Percentiles rank a stretch among this genome's conserved stretches.
Evolutionary conservation across 2,329 filamentous ascomycete species (phyloP).

Genomic region (Botrytis deweyae): DNA sequence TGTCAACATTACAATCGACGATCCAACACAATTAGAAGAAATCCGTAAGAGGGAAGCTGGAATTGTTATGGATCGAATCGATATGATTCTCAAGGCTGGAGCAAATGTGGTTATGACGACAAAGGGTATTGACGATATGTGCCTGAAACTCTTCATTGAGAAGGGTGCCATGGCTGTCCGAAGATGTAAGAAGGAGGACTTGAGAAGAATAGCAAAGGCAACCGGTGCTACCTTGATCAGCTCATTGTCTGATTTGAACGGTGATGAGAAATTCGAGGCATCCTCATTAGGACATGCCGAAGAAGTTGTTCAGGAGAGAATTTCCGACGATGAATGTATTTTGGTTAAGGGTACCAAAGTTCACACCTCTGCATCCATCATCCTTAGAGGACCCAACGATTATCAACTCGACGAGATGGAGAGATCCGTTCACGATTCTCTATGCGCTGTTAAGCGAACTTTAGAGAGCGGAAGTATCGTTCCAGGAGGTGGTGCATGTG

Average conservation of each 20-base stretch:
- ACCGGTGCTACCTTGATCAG: constrained; percentile 91
- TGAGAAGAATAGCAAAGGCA: constrained; percentile 91
- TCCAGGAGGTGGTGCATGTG: constrained; percentile 91
- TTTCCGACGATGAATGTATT: constrained; percentile 98
- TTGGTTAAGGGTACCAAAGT: constrained; percentile 93
- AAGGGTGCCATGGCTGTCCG: constrained; percentile 93
- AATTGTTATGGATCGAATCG: constrained; percentile 89
- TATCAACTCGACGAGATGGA: constrained; percentile 99
- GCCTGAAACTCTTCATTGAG: constrained; percentile 92
- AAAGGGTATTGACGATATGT: constrained; percentile 97
- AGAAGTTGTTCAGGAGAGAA: constrained; percentile 96
- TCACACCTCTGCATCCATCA: constrained; percentile 91
- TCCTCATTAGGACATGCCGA: constrained; percentile 88
- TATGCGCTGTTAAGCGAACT: constrained; percentile 95
- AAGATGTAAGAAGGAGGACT: constrained; percentile 97
- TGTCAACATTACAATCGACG: constrained; percentile 96
- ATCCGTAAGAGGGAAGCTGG: constrained; percentile 90
- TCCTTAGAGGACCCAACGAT: constrained; percentile 93
- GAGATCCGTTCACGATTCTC: constrained; percentile 92
- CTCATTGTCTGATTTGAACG: constrained; percentile 93
- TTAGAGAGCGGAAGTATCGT: constrained; percentile 96
- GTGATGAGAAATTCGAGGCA: constrained; percentile 93
- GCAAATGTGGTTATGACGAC: constrained; percentile 96
- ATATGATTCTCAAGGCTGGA: constrained; percentile 96
- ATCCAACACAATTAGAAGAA: constrained; percentile 95